Conservation (phyloP, 2,329 filamentous ascomycete species). For the Epichloe scottii region DNA sequence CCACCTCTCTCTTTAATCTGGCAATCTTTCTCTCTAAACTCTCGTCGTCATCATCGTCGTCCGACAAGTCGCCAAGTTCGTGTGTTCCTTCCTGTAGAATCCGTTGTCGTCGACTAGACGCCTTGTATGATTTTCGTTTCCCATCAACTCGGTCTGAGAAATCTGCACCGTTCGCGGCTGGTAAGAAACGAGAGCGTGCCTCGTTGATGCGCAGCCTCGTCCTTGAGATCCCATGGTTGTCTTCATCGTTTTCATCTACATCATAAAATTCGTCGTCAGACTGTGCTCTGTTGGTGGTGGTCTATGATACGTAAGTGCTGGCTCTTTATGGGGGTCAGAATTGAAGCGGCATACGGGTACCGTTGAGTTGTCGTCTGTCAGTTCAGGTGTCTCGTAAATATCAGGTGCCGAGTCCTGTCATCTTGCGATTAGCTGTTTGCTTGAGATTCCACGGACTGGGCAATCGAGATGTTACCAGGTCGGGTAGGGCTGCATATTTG, state of each 20-base stretch:
- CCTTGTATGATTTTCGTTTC: slow-evolving; percentile 74
- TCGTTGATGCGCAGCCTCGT: slow-evolving; percentile 64
- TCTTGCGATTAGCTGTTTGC: slow-evolving; percentile 11
- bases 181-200: slow-evolving; percentile 69
- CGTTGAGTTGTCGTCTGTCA: slow-evolving; percentile 83
- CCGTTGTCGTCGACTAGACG: slow-evolving; percentile 54
- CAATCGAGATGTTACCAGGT: slow-evolving; percentile 44
- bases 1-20: slow-evolving; percentile 69
- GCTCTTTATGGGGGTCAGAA: neutral
- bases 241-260: slow-evolving; percentile 52
- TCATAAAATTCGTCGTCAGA: slow-evolving; percentile 53
- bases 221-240: slow-evolving; percentile 55
- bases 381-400: slow-evolving; percentile 89
- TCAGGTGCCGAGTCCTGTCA: slow-evolving; percentile 77
- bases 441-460: slow-evolving; percentile 5
- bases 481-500: slow-evolving; percentile 72
- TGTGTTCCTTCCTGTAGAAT: slow-evolving; percentile 50
- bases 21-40: slow-evolving; percentile 67
- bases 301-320: slow-evolving; percentile 26
- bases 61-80: slow-evolving; percentile 62
- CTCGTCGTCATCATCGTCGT: slow-evolving; percentile 62
- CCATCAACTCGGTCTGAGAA: slow-evolving; percentile 80
- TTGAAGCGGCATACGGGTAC: slow-evolving; percentile 48
- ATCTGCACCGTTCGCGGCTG: slow-evolving; percentile 62
- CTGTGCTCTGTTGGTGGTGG: slow-evolving; percentile 40